Base-by-base conservation (phyloP, 2,329 filamentous ascomycete species). In the Nigrograna mackinnonii region DNA sequence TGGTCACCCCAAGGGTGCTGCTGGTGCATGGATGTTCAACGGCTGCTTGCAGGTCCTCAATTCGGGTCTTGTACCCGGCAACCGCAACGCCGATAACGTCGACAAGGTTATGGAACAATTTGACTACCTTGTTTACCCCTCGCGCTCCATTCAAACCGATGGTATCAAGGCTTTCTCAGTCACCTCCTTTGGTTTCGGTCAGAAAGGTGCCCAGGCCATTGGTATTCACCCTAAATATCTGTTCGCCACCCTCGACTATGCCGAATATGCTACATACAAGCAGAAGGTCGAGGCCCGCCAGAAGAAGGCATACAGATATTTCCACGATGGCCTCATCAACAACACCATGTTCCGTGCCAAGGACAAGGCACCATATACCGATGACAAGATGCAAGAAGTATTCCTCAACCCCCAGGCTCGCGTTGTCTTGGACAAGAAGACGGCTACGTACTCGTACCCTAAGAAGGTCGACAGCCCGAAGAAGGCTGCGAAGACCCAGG, bases 11-110 rank as follows among this genome's bases (percentile, higher is more conserved):
- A 99, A 99, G 84, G 94, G 94, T 85, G 92, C 94, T 62, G 94
- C 94, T 47, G 94, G 94, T 78, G 94, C 92, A 36, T 99, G 94
- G 91, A 99, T 99, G 94, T 85, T 99, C 82, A 99, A 99, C 78
- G 94, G 94, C 54, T 94, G 89, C 70, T 77, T 99, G 68, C 94
- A 99, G 71, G 90, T 96, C 34, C 83, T 99, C 60, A 95, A 97
- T 78, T 86, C 82, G 38, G 94, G 94, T 64, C 79, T 99, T 37
- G 92, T 99, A 18, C 94, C 94, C 12, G 94, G 94, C 46, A 99
- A 99, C 77, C 87, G 91, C 63, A 99, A 99, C 60, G 94, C 94
- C 38, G 94, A 99, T 77, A 99, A 99, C 57, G 85, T 99, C 41
- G 94, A 99, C 68, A 84, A 91, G 67, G 80, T 91, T 57, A 95